Evolutionary conservation across 768 basidiomycete genomes (phyloP), one percentile per base, ranked within the genome.

Genomic region (Cyathus striatus): DNA sequence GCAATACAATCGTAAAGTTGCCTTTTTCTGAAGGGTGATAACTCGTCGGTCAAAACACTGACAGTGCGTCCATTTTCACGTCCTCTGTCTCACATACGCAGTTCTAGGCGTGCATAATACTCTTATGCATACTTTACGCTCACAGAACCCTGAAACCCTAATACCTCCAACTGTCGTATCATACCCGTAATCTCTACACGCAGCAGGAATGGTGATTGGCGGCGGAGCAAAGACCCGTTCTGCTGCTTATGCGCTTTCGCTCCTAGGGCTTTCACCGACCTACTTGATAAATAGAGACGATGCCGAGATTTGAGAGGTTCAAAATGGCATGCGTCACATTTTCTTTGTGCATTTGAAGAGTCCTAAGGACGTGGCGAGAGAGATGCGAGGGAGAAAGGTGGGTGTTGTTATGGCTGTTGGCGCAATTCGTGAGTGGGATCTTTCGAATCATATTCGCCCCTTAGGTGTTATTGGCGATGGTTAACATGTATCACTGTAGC

Each of bases 191-290:
- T 32, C 30, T 5, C 16, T 20, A 38, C 45, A 34, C 4, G 51
- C 36, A 21, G 62, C 64, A 4, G 64, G 59, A 13, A 53, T 65
- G n/a, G 52, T 67, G 4, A 62, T 68, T 22, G 65, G 65, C 17
- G 66, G 66, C 23, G 66, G 66, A 16, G 65, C 64, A 5, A 67
- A 64, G 20, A 65, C 64, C 12, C 62, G 65, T 22, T 64, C 63
- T 13, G 62, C 65, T 2, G 60, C 58, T 10, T 57, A 66, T 63
- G 76, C 55, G 62, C 65, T 51, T 58, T 62, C 16, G 58, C 65
- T 47, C 64, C 79, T 64, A 75, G 86, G 43, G 72, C 81, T 72
- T 73, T 73, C 30, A 75, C 77, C 81, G 66, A 56, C 52, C 16
- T n/a, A n/a, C n/a, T 49, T 59, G 41, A 48, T 57, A 36, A 61